These are phyloP conservation scores for Cercospora sesami DNA, from an alignment of 2,329 filamentous ascomycete species.

Conservation along the genomic window DNA sequence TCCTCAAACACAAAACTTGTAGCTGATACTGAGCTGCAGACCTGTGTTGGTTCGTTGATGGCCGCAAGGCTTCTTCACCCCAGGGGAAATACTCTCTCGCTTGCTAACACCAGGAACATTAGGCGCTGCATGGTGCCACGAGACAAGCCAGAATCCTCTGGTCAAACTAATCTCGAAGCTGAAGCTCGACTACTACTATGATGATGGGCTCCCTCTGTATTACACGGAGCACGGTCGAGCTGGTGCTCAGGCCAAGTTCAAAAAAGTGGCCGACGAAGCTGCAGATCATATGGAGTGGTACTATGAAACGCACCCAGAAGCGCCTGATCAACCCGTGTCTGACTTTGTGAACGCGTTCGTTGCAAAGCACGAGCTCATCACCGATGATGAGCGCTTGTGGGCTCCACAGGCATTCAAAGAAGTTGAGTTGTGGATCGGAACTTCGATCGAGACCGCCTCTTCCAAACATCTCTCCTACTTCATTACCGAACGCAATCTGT, in stretches of 20 bases:
- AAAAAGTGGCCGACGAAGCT: slow-evolving; percentile 49
- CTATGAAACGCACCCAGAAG: slow-evolving; percentile 45
- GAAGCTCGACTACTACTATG: slow-evolving; percentile 49
- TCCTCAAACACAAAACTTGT: slow-evolving; percentile 29
- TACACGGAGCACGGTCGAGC: slow-evolving; percentile 47
- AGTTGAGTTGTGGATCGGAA: slow-evolving; percentile 49
- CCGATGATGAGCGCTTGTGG: slow-evolving; percentile 46
- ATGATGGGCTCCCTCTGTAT: slow-evolving; percentile 47
- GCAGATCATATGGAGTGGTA: slow-evolving; percentile 47
- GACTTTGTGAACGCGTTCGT: slow-evolving; percentile 47
- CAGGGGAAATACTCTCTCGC: slow-evolving; percentile 25
- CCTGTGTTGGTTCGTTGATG: slow-evolving; percentile 33
- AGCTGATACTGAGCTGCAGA: slow-evolving; percentile 36
- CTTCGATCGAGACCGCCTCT: slow-evolving; percentile 45
- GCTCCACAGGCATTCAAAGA: slow-evolving; percentile 48
- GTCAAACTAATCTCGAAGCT: slow-evolving; percentile 47
- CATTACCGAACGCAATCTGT: slow-evolving; percentile 47
- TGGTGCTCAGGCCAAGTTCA: slow-evolving; percentile 49
- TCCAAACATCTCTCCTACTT: slow-evolving; percentile 48
- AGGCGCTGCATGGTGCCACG: slow-evolving; percentile 51
- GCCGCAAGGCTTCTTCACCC: slow-evolving; percentile 31
- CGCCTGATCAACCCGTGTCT: slow-evolving; percentile 44
- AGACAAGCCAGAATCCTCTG: slow-evolving; percentile 48
- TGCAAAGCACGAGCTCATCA: slow-evolving; percentile 45
- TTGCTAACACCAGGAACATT: slow-evolving; percentile 21